Evolutionary conservation across 1,284 basidiomycete genomes (phyloP), one percentile per base, ranked within the genome.

Genomic region (Boletus smithii): DNA sequence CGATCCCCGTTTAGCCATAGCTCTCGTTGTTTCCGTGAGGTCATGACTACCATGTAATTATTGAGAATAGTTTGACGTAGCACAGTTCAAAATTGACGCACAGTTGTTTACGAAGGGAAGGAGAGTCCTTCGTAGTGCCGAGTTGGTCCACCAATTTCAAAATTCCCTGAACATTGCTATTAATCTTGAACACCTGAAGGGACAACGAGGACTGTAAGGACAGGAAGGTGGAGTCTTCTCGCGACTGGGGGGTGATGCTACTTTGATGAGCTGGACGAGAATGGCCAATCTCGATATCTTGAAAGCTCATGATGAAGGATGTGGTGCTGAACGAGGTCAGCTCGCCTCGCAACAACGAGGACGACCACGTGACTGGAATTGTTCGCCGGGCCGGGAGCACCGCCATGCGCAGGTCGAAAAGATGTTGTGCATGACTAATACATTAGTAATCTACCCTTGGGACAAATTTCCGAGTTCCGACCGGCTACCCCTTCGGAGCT

Each of bases 161-260:
- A 44, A 99, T 95, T 11, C 91, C 95, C 60, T 95, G 89, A 6
- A 98, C 93, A 69, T 99, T 99, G 51, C 90, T 83, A 63, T 97
- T 95, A 74, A 99, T 93, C 79, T 98, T 97, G 85, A 99, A 98
- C 51, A 97, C 89, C 67, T 98, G 95, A 14, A 98, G 78, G 1
- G 92, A 91, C 42, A 99, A 76, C 16, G 88, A 88, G 22, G 86
- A 85, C 61, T 97, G 91, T 16, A 97, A 73, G 35, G 74, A 75
- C 17, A 80, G 73, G 68, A 97, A 99, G 4, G 80, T 73, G 5
- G 79, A 75, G 63, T 90, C 87, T 63, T 88, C 82, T 32, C 69
- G 75, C 8, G 83, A 80, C 57, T 78, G 81, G 0, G 79, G 72
- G 29, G 56, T 48, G 7, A 60, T 56, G n/a, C 66, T 56, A 2